phyloP scores from a whole-genome alignment of 306 rosid species.

The Vigna nakashimae region DNA sequence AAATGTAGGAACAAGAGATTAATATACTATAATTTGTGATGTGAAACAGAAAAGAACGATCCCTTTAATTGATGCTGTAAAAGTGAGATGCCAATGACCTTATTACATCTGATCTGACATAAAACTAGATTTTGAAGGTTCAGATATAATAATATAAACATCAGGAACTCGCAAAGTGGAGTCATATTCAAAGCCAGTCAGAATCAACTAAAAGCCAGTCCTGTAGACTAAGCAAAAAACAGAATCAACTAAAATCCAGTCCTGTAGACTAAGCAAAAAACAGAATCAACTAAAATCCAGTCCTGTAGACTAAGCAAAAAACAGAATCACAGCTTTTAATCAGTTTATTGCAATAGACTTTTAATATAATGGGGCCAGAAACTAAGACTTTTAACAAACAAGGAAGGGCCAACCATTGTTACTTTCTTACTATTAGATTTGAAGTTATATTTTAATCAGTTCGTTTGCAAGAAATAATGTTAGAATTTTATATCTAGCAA shows the following conservation, averaged over 20 bases:
- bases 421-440: background rate
- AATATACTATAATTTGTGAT: background rate
- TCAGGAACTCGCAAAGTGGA: background rate
- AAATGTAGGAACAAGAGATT: background rate
- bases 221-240: background rate
- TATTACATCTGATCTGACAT: background rate
- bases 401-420: background rate
- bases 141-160: background rate
- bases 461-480: background rate
- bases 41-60: conserved; percentile 1
- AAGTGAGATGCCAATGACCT: background rate
- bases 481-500: background rate
- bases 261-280: background rate
- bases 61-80: background rate
- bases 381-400: conserved; percentile 9
- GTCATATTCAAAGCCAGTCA: background rate
- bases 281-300: background rate
- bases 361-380: background rate
- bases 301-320: background rate
- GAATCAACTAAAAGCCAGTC: background rate
- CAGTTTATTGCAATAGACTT: background rate
- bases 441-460: background rate
- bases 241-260: background rate
- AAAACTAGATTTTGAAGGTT: conserved; percentile 10
- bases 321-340: background rate